Evolutionary conservation across 2,329 filamentous ascomycete species (phyloP).

Genomic region (Diaporthe velutina): DNA sequence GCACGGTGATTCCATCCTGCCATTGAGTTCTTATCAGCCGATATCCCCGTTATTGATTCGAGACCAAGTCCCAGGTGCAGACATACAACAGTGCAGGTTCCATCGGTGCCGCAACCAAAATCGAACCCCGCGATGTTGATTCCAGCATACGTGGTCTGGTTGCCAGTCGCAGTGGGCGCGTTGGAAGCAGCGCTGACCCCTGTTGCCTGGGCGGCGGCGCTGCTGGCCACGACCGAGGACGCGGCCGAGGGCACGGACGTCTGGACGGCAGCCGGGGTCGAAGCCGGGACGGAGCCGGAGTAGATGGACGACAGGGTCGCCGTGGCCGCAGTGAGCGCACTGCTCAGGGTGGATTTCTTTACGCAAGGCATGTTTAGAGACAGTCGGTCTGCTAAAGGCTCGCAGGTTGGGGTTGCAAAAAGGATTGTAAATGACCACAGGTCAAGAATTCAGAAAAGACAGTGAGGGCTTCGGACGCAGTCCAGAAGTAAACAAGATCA

Average conservation of each 20-base stretch:
- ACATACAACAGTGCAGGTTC: slow-evolving; percentile 50
- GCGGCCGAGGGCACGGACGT: neutral
- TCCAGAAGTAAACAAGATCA: neutral
- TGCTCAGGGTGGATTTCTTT: slow-evolving; percentile 33
- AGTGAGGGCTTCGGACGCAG: neutral
- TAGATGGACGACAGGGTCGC: slow-evolving; percentile 35
- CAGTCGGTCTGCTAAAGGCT: neutral
- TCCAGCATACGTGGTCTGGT: slow-evolving; percentile 43
- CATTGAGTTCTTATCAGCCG: slow-evolving; percentile 48
- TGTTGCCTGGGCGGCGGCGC: slow-evolving; percentile 8
- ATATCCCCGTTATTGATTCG: no score
- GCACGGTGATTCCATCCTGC: slow-evolving; percentile 41
- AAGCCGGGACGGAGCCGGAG: neutral
- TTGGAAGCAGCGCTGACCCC: neutral
- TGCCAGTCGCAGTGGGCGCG: neutral
- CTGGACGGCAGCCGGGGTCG: neutral
- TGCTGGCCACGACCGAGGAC: slow-evolving; percentile 15
- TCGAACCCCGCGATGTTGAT: slow-evolving; percentile 63
- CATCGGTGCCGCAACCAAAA: slow-evolving; percentile 59
- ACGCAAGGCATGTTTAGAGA: slow-evolving; percentile 31
- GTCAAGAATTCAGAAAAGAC: neutral
- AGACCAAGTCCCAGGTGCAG: no score
- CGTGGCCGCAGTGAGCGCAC: slow-evolving; percentile 37
- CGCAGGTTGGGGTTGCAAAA: neutral
- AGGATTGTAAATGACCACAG: slow-evolving; percentile 28